A percentile compares a stretch with the other conserved stretches of the same genome.
phyloP scores from a whole-genome alignment of 768 basidiomycete genomes.

The Sarcomyxa edulis region DNA sequence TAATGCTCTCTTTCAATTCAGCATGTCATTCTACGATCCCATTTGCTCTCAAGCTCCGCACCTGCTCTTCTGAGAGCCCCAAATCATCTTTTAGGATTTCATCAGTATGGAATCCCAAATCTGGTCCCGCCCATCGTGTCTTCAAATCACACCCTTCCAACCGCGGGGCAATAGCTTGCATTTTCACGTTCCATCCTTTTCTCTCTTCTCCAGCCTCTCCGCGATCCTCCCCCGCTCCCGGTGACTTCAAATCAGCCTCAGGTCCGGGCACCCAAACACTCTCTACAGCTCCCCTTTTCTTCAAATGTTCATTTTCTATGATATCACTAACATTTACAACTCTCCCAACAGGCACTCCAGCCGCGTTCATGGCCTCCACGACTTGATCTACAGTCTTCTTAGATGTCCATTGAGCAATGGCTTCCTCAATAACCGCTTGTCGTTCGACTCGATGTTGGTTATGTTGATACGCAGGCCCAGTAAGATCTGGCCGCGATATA shows the following conservation, averaged over 20 bases:
- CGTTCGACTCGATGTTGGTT: conserved; percentile 60
- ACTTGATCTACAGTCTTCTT: conserved; percentile 48
- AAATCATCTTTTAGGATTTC: conserved; percentile 40
- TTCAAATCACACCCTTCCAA: conserved; percentile 52
- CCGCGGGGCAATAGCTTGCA: conserved; percentile 60
- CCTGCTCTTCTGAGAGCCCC: conserved; percentile 28
- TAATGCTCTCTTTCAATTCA: too few species aligned
- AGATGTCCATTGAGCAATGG: conserved; percentile 57
- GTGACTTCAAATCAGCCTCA: too few species aligned
- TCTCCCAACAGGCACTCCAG: conserved; percentile 59
- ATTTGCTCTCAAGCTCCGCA: conserved; percentile 31
- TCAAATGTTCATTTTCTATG: conserved; percentile 50
- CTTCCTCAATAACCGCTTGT: conserved; percentile 61
- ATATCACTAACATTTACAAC: conserved; percentile 62
- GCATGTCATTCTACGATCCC: conserved; percentile 43
- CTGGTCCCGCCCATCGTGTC: conserved; percentile 66
- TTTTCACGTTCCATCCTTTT: conserved; percentile 62
- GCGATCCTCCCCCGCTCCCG: conserved; percentile 7
- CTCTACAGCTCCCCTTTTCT: conserved; percentile 50
- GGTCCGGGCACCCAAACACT: conserved; percentile 46
- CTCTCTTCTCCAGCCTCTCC: conserved; percentile 21
- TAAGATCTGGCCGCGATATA: conserved; percentile 55
- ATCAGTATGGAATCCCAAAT: conserved; percentile 57
- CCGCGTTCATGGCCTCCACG: conserved; percentile 38
- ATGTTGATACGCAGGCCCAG: conserved; percentile 44